Evolutionary conservation across 2,329 filamentous ascomycete genomes (phyloP).

Genomic region (Colletotrichum melonis): DNA sequence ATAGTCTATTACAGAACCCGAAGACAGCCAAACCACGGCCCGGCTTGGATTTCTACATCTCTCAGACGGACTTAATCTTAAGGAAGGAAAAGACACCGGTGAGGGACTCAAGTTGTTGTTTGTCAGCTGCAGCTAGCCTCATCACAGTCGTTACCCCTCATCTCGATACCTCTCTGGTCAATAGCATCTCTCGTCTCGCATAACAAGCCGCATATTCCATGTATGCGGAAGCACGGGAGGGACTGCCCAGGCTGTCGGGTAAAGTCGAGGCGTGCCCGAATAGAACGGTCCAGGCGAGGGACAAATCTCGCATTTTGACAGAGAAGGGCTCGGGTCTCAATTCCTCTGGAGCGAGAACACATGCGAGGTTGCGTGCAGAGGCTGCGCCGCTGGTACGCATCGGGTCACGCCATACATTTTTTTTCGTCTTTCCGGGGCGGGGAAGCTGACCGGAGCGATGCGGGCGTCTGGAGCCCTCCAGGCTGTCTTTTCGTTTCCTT

Average conservation of each 20-base stretch:
- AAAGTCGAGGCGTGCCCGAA: not conserved
- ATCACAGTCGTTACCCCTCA: not conserved
- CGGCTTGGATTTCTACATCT: not conserved
- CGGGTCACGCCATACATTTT: not conserved
- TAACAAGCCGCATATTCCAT: not conserved
- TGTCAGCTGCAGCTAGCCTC: not conserved
- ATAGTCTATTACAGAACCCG: not conserved
- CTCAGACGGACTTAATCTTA: not conserved
- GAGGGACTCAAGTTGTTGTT: not conserved
- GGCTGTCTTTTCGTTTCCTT: not conserved
- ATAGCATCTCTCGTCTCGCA: not conserved
- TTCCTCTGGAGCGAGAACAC: too few relatives aligned
- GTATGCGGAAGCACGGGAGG: not conserved
- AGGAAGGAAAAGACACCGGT: not conserved
- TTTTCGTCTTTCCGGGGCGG: not conserved
- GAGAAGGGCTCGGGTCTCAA: not conserved
- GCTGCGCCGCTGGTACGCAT: constrained; percentile 3
- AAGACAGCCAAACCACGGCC: not conserved
- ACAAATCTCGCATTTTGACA: not conserved
- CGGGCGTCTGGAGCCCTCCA: not conserved
- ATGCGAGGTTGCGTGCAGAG: not conserved
- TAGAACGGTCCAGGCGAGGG: not conserved
- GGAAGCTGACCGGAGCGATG: not conserved
- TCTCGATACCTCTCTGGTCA: not conserved
- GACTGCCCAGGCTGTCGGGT: not conserved